A percentile compares a stretch with the other conserved stretches of the same genome.
phyloP scores from a whole-genome alignment of 768 basidiomycete species.

The Thelephora aurantiotincta region DNA sequence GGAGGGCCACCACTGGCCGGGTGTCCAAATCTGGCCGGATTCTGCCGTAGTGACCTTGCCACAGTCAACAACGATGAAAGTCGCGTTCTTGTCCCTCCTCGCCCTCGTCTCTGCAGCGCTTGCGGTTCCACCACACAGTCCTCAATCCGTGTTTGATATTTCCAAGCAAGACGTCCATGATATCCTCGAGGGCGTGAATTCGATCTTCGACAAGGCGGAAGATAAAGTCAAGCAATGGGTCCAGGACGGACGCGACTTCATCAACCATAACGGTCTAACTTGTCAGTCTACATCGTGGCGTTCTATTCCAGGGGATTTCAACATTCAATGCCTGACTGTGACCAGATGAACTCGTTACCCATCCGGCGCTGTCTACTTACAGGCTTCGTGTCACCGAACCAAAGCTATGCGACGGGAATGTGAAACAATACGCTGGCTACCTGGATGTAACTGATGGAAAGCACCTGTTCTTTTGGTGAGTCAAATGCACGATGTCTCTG shows the following conservation, averaged over 20 bases:
- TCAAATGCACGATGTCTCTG: not conserved
- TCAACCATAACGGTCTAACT: constrained; percentile 54
- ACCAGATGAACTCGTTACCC: constrained; percentile 51
- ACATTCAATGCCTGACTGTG: too few species aligned
- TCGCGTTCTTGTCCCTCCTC: not conserved
- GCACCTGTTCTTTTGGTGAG: constrained; percentile 41
- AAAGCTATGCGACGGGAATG: constrained; percentile 62
- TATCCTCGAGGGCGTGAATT: not conserved
- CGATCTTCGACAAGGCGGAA: constrained; percentile 13
- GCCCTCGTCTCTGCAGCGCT: not conserved
- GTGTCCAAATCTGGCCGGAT: too few species aligned
- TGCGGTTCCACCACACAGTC: not conserved
- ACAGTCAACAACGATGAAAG: not conserved
- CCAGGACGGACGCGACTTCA: constrained; percentile 47
- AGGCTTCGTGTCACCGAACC: constrained; percentile 53
- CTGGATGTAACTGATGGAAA: constrained; percentile 31
- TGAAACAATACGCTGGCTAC: constrained; percentile 36
- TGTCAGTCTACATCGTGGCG: constrained; percentile 32
- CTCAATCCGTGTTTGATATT: not conserved
- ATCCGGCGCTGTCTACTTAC: constrained; percentile 35
- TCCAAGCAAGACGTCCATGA: not conserved
- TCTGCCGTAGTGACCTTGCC: not conserved
- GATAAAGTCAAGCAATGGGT: constrained; percentile 43
- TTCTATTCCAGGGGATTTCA: too few species aligned
- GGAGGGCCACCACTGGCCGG: too few species aligned